Conservation (phyloP, 164 flowering plant species). For the Stephania japonica region DNA sequence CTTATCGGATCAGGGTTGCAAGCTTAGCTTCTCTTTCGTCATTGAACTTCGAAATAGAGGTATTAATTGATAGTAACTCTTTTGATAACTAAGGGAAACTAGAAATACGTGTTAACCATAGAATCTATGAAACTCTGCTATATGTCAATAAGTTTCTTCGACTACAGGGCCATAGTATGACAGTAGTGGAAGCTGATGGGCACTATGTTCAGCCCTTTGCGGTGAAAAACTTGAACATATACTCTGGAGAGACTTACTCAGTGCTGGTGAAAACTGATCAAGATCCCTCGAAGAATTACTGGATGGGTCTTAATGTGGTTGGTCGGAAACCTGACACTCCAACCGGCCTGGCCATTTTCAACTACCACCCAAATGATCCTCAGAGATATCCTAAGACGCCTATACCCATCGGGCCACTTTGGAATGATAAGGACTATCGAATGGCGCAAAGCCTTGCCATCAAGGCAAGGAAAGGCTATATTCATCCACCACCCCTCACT, state of each 20-base stretch:
- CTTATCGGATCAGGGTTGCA: conserved; percentile 58
- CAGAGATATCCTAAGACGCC: conserved; percentile 26
- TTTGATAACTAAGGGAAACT: no score
- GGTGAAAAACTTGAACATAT: conserved; percentile 54
- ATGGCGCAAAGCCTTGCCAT: conserved; percentile 7
- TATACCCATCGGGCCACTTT: conserved; percentile 42
- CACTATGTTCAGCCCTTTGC: conserved; percentile 73
- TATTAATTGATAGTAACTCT: not conserved
- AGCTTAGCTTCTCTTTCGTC: conserved; percentile 76
- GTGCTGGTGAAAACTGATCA: conserved; percentile 59
- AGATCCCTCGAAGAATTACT: conserved; percentile 57
- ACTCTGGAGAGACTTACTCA: conserved; percentile 77
- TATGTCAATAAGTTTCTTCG: not conserved
- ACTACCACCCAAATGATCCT: conserved; percentile 68
- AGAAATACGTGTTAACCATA: not conserved
- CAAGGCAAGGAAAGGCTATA: conserved; percentile 6
- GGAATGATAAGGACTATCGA: conserved; percentile 31
- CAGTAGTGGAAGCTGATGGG: conserved; percentile 88
- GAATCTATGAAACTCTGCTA: not conserved
- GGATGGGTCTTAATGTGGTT: conserved; percentile 44
- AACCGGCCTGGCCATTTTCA: conserved; percentile 43
- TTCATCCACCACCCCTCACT: conserved; percentile 34
- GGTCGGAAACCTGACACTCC: conserved; percentile 39
- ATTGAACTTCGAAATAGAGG: conserved; percentile 25
- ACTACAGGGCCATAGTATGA: conserved; percentile 78